Conservation (phyloP, 495 filamentous ascomycete species). For the Penicillium antarcticum region DNA sequence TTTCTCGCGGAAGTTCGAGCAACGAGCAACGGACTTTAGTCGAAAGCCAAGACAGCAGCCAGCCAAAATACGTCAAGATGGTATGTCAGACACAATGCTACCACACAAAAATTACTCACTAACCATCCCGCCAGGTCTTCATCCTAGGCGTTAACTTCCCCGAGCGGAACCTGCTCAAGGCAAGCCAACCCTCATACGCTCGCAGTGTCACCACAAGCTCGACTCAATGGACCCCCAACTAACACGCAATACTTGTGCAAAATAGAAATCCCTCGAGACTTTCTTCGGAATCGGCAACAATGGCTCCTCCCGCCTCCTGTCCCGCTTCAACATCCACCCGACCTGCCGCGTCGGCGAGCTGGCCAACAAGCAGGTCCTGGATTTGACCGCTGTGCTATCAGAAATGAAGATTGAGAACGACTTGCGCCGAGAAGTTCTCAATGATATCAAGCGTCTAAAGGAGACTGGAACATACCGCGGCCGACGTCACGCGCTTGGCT, state of each 20-base stretch:
- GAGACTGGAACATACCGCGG: constrained; percentile 92
- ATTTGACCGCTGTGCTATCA: constrained; percentile 79
- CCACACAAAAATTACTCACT: background rate
- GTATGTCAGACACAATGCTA: constrained; percentile 11
- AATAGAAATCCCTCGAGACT: constrained; percentile 73
- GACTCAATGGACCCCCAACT: constrained; percentile 11
- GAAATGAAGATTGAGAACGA: constrained; percentile 95
- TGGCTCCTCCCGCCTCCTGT: constrained; percentile 68
- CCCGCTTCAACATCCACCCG: constrained; percentile 82
- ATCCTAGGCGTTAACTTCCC: constrained; percentile 83
- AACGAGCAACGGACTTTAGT: constrained; percentile 4
- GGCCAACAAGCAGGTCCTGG: constrained; percentile 65
- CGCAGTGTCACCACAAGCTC: constrained; percentile 1
- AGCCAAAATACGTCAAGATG: constrained; percentile 27
- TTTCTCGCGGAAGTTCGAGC: constrained; percentile 28
- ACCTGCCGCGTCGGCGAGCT: constrained; percentile 71
- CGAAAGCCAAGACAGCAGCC: constrained; percentile 7
- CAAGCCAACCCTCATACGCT: constrained; percentile 34
- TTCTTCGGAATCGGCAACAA: constrained; percentile 89
- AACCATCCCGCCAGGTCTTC: constrained; percentile 55
- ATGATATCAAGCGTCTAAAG: constrained; percentile 81
- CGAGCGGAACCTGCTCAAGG: constrained; percentile 77
- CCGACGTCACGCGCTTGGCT: constrained; percentile 80
- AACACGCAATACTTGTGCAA: constrained; percentile 3
- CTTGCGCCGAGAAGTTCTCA: constrained; percentile 65